A percentile compares a stretch with the other conserved stretches of the same genome.
These are phyloP conservation scores for Cerrena zonata DNA, from an alignment of 1,284 basidiomycete species.

Conservation along the genomic window DNA sequence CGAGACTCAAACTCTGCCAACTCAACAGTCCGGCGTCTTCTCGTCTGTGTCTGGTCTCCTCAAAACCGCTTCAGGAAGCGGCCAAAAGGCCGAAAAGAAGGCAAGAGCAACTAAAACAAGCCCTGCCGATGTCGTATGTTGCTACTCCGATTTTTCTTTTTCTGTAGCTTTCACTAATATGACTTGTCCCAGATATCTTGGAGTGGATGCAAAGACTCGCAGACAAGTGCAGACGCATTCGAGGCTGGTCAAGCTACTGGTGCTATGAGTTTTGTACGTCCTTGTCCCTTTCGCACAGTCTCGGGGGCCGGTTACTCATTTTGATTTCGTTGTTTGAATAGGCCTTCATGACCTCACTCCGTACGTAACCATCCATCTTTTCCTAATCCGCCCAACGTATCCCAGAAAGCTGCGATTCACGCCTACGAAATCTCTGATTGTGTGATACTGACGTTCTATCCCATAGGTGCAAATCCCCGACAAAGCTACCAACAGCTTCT, in stretches of 20 bases:
- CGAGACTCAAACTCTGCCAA: neutral
- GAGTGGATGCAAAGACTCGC: conserved; percentile 89
- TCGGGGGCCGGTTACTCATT: too few relatives aligned
- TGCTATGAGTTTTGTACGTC: conserved; percentile 73
- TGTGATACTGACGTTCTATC: neutral
- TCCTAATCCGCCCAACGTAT: conserved; percentile 8
- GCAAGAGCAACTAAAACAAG: conserved; percentile 70
- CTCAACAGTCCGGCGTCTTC: conserved; percentile 52
- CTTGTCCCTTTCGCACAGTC: neutral
- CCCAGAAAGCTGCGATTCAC: neutral
- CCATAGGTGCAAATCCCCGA: conserved; percentile 53
- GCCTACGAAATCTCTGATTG: neutral
- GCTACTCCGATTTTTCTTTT: conserved; percentile 27
- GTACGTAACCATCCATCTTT: conserved; percentile 31
- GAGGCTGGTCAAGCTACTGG: conserved; percentile 84
- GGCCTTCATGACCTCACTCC: conserved; percentile 71
- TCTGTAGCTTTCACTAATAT: conserved; percentile 21
- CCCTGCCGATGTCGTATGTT: conserved; percentile 59
- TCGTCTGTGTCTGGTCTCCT: conserved; percentile 37
- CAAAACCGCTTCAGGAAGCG: conserved; percentile 36
- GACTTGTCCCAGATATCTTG: conserved; percentile 58
- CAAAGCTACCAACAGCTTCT: conserved; percentile 81
- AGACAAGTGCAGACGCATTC: conserved; percentile 85
- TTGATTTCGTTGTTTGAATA: conserved; percentile 19
- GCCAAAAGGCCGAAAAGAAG: conserved; percentile 56